These are phyloP conservation scores for Goffeauzyma gilvescens DNA, from an alignment of 768 basidiomycete species.

Conservation along the genomic window DNA sequence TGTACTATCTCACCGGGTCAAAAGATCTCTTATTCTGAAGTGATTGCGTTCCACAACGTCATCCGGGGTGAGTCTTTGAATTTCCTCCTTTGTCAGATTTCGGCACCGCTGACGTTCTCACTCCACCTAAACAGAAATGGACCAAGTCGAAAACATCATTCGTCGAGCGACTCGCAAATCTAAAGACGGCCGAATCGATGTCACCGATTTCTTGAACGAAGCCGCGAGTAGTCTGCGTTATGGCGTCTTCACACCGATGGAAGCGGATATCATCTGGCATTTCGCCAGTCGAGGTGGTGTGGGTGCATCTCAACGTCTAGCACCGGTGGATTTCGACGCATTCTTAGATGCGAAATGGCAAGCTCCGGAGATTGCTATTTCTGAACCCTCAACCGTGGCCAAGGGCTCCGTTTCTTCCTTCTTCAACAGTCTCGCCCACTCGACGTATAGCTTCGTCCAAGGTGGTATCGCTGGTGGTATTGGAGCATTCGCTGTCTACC, in stretches of 20 bases:
- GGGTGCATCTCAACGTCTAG: slow-evolving; percentile 43
- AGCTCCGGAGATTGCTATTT: not conserved
- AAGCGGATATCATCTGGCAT: slow-evolving; percentile 79
- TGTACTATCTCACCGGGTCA: slow-evolving; percentile 75
- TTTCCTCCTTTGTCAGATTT: not conserved
- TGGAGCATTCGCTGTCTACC: slow-evolving; percentile 85
- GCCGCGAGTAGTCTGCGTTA: slow-evolving; percentile 73
- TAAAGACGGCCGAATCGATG: slow-evolving; percentile 87
- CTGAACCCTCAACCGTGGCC: not conserved
- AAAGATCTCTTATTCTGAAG: slow-evolving; percentile 87
- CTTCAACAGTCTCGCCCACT: slow-evolving; percentile 44
- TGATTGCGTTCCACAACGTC: slow-evolving; percentile 91
- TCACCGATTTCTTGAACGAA: slow-evolving; percentile 84
- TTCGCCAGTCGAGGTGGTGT: slow-evolving; percentile 69
- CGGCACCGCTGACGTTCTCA: no score
- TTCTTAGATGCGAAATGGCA: slow-evolving; percentile 52
- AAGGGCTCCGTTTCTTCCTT: slow-evolving; percentile 22
- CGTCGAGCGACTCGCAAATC: slow-evolving; percentile 74
- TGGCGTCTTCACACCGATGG: slow-evolving; percentile 91
- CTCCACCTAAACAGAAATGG: slow-evolving; percentile 48
- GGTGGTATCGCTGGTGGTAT: slow-evolving; percentile 80
- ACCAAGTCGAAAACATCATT: slow-evolving; percentile 83
- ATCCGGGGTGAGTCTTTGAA: slow-evolving; percentile 51
- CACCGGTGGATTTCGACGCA: slow-evolving; percentile 78
- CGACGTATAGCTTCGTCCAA: slow-evolving; percentile 66